Evolutionary conservation across 495 filamentous ascomycete species (phyloP).

Genomic region (Aspergillus haitiensis): DNA sequence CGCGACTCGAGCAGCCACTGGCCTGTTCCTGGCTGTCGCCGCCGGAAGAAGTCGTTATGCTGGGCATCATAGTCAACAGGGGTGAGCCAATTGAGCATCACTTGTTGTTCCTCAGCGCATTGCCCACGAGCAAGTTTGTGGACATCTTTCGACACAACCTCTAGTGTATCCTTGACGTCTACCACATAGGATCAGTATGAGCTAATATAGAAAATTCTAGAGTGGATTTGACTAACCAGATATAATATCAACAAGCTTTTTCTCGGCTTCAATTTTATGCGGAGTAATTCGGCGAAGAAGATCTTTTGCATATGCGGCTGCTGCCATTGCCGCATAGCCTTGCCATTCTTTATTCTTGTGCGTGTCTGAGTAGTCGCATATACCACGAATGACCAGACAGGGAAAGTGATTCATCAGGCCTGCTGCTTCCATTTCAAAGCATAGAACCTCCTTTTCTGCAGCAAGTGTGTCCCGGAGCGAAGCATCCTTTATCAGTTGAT

Average conservation of each 20-base stretch:
- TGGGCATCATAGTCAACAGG: slow-evolving; percentile 19
- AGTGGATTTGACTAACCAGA: too few species aligned
- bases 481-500: not conserved
- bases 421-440: not conserved
- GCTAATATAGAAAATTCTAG: too few species aligned
- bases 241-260: not conserved
- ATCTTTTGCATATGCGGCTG: slow-evolving; percentile 37
- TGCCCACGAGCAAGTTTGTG: too few species aligned
- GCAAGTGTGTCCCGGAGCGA: not conserved
- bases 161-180: too few species aligned
- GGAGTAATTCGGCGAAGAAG: slow-evolving; percentile 21
- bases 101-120: slow-evolving; percentile 4
- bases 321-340: slow-evolving; percentile 16
- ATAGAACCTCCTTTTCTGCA: not conserved
- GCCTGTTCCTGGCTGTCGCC: slow-evolving; percentile 38
- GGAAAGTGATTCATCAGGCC: slow-evolving; percentile 2
- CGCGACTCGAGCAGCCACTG: slow-evolving; percentile 45
- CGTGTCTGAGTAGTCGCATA: slow-evolving; percentile 3
- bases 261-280: not conserved
- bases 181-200: too few species aligned
- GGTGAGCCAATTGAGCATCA: slow-evolving; percentile 25
- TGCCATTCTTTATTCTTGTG: slow-evolving; percentile 1
- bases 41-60: slow-evolving; percentile 18
- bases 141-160: too few species aligned
- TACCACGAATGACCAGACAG: not conserved